Evolutionary conservation across 352 stramenopile genomes (phyloP).

Genomic region (Globisporangium perplexum): DNA sequence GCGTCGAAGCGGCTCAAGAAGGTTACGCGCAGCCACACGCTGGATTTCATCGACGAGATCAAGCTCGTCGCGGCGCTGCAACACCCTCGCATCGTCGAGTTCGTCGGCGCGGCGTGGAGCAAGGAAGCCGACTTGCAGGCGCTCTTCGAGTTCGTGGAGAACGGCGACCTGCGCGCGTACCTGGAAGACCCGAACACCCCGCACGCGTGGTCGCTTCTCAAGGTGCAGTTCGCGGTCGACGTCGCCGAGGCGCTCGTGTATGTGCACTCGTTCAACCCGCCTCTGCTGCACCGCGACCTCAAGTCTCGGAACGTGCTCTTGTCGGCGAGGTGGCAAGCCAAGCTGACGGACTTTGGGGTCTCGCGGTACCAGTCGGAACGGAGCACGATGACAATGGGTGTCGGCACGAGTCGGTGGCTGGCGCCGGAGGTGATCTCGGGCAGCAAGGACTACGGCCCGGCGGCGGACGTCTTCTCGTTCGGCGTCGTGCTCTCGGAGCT

Average conservation of each 20-base stretch:
- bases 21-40: not conserved
- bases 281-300: conserved; percentile 35
- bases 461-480: conserved; percentile 42
- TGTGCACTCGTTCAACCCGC: conserved; percentile 36
- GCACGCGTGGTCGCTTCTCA: conserved; percentile 10
- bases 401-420: not conserved
- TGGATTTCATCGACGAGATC: not conserved
- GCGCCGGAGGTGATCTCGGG: not conserved
- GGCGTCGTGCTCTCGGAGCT: conserved; percentile 37
- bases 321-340: conserved; percentile 10
- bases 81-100: not conserved
- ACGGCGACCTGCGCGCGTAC: not conserved
- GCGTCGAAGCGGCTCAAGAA: not conserved
- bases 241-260: conserved; percentile 40
- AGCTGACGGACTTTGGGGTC: conserved; percentile 57
- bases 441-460: not conserved
- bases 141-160: not conserved
- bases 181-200: not conserved
- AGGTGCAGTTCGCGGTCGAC: conserved; percentile 28
- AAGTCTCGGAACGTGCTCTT: conserved; percentile 44
- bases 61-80: not conserved
- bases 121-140: not conserved
- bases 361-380: conserved; percentile 12
- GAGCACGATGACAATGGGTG: not conserved
- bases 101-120: not conserved